A percentile compares a stretch with the other conserved stretches of the same genome.
phyloP scores from a whole-genome alignment of 1,284 basidiomycete genomes.

The Ustilago crameri region DNA sequence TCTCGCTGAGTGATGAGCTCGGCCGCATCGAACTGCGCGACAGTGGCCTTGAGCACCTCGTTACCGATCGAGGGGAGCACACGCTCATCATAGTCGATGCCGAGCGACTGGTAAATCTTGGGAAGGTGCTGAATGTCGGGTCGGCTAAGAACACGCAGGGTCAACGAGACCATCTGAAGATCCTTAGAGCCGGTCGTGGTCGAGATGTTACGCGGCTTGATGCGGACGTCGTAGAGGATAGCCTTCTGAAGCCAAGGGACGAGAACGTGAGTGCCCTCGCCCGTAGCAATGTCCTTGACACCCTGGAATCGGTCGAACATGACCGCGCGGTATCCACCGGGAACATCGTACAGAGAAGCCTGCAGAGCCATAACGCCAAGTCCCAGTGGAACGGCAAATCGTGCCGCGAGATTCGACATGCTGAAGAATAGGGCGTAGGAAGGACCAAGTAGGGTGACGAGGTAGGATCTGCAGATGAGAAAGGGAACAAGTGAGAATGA shows the following conservation, averaged over 20 bases:
- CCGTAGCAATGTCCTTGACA: conserved; percentile 71
- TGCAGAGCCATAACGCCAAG: conserved; percentile 67
- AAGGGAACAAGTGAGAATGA: not conserved
- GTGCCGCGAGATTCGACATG: conserved; percentile 50
- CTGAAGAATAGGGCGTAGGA: conserved; percentile 1
- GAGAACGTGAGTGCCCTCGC: conserved; percentile 94
- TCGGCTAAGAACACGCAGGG: conserved; percentile 91
- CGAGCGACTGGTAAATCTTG: conserved; percentile 93
- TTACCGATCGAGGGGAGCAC: conserved; percentile 82
- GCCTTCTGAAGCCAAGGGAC: conserved; percentile 90
- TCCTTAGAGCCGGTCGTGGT: conserved; percentile 95
- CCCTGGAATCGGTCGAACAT: conserved; percentile 98
- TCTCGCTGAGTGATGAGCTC: conserved; percentile 82
- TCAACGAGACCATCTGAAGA: conserved; percentile 93
- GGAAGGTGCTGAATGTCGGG: conserved; percentile 89
- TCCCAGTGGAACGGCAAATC: conserved; percentile 65
- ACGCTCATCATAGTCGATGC: conserved; percentile 96
- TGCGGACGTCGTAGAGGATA: conserved; percentile 96
- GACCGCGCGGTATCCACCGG: conserved; percentile 85
- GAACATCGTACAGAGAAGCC: conserved; percentile 68
- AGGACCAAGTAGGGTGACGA: not conserved
- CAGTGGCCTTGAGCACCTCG: conserved; percentile 93
- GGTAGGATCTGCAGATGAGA: conserved; percentile 1
- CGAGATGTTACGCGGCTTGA: conserved; percentile 93
- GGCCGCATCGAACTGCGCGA: conserved; percentile 98